These are phyloP conservation scores for sorghum (Sorghum bicolor) DNA, from an alignment of 176 grass and related monocot genomes.

Conservation along the genomic window Sorghum_bicolor_NCBIv3 NC_012870.2:64102001-64102500, in stretches of 20 bases:
- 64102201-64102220: background rate
- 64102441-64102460: constrained; percentile 35
- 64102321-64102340: constrained; percentile 13
- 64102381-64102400: constrained; percentile 12
- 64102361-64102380: background rate
- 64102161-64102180: background rate
- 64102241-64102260: background rate
- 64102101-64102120: constrained; percentile 7
- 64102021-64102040: background rate
- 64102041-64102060: background rate
- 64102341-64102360: background rate
- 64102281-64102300: constrained; percentile 10
- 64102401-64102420: constrained; percentile 12
- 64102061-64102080: background rate
- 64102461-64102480: constrained; percentile 12
- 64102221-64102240: background rate
- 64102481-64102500: constrained; percentile 27
- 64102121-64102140: background rate
- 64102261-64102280: background rate
- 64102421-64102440: background rate
- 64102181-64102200: background rate
- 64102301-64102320: background rate
- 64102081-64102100: constrained; percentile 10
- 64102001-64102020: background rate
- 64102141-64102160: background rate